Evolutionary conservation across 352 stramenopile genomes (phyloP), one percentile per base, ranked within the genome.

Genomic region (Blastocystis sp.): DNA sequence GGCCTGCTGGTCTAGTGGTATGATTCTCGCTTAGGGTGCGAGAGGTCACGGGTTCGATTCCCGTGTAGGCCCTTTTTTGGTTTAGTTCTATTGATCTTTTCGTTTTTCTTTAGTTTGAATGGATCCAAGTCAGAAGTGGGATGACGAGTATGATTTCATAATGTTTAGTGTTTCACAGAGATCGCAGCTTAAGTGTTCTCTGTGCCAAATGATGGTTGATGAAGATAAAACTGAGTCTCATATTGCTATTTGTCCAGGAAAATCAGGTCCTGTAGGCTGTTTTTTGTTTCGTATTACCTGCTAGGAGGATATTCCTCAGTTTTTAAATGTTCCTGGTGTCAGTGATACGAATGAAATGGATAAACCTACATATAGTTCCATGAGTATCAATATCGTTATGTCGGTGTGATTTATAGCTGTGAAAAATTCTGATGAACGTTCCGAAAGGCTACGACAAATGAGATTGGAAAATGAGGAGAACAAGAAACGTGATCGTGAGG

Each of bases 11-110:
- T 84, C 73, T 84, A 84, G 73, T 84, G 73, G 73, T 84, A 84
- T 84, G 73, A 84, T 84, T 84, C 73, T 84, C 73, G 73, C 73
- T 84, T 84, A 64, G 73, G 73, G 73, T 84, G 73, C 73, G 73
- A 84, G 73, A 84, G 73, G 73, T 84, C 73, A 84, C 73, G 73
- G 73, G 73, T 84, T 84, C 73, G 73, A 84, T 84, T 84, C 73
- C 73, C 73, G 73, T 84, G 73, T 84, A 84, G 73, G 73, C 73
- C 73, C 73, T 84, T 84, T 48, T 84, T 33, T 64, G 33, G 24
- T 48, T 84, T 51, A 40, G 7, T 64, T 53, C 53, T 2, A 48
- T 66, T 24, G 53, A 84, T 68, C 53, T 15, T 40, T 51, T 81
- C 54, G 37, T 66, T 64, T 33, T 66, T 30, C 51, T 69, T n/a